A percentile compares a stretch with the other conserved stretches of the same genome.
These are phyloP conservation scores for Coemansia sp. DNA, from an alignment of 192 early-diverging fungal species.

Conservation along the genomic window DNA sequence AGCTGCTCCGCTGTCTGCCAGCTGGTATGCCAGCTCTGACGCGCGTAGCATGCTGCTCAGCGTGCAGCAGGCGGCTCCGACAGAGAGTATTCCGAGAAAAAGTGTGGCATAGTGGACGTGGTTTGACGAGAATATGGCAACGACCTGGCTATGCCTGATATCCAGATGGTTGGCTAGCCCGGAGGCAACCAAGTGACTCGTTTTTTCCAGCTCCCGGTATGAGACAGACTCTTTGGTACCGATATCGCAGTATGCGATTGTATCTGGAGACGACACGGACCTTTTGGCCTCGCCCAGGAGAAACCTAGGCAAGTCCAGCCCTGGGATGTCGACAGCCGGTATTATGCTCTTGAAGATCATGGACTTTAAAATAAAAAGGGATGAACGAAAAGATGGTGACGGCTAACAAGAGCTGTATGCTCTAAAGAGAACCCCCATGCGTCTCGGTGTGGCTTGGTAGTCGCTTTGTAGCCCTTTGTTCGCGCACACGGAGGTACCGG, in stretches of 20 bases:
- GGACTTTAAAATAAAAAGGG: background rate
- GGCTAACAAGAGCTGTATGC: too few relatives aligned
- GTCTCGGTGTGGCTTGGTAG: too few relatives aligned
- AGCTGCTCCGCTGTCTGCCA: constrained; percentile 63
- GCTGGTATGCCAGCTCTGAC: constrained; percentile 71
- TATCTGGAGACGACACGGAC: constrained; percentile 8
- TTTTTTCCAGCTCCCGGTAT: constrained; percentile 8
- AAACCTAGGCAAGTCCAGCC: constrained; percentile 26
- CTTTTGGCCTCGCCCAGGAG: constrained; percentile 14
- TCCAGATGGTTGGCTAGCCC: constrained; percentile 24
- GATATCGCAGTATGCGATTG: constrained; percentile 28
- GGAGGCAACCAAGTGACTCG: constrained; percentile 21
- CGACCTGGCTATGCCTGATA: constrained; percentile 18
- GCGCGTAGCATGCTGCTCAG: constrained; percentile 56
- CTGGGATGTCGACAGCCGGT: constrained; percentile 27
- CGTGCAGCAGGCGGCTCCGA: constrained; percentile 37
- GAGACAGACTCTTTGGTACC: constrained; percentile 17
- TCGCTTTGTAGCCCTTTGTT: too few relatives aligned
- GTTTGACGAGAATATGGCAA: constrained; percentile 38
- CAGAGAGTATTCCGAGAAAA: constrained; percentile 27
- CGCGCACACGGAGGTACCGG: background rate
- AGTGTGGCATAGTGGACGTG: constrained; percentile 29
- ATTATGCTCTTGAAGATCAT: constrained; percentile 48
- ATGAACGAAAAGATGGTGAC: too few relatives aligned
- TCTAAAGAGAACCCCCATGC: too few relatives aligned